phyloP scores from a whole-genome alignment of 106 monocot species.

The Amphibolis antarctica region DNA sequence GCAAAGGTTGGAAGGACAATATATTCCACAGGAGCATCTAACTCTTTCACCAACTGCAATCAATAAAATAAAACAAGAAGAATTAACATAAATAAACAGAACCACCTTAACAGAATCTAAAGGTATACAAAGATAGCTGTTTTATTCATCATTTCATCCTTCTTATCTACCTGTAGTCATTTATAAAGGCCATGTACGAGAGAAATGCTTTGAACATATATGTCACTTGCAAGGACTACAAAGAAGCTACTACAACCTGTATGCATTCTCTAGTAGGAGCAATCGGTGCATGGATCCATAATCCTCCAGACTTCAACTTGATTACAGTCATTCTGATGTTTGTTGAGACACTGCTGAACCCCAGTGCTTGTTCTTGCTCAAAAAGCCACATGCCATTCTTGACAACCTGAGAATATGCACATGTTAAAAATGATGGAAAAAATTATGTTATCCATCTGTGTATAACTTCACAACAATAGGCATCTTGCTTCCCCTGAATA shows the following conservation, averaged over 20 bases:
- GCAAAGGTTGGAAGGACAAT: slow-evolving; percentile 92
- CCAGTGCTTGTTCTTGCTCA: slow-evolving; percentile 97
- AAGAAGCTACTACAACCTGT: slow-evolving; percentile 29
- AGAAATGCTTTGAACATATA: no score
- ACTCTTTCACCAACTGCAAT: slow-evolving; percentile 71
- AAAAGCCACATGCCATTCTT: slow-evolving; percentile 90
- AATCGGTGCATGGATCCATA: slow-evolving; percentile 97
- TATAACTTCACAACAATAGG: no score
- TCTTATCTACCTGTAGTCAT: no score
- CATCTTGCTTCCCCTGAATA: no score
- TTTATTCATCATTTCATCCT: no score
- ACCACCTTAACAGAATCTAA: not conserved
- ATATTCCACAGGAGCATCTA: slow-evolving; percentile 80
- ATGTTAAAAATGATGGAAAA: not conserved
- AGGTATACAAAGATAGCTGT: no score
- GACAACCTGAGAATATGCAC: slow-evolving; percentile 35
- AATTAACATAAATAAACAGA: not conserved
- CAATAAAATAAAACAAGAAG: slow-evolving; percentile 1
- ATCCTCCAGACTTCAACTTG: slow-evolving; percentile 89
- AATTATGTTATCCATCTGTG: not conserved
- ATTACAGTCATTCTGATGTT: slow-evolving; percentile 96
- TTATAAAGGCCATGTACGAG: no score
- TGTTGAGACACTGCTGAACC: slow-evolving; percentile 95
- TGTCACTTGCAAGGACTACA: not conserved
- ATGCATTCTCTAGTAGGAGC: slow-evolving; percentile 96